Evolutionary conservation across 179 eudicot species (phyloP).

Genomic region (Camellia oleifera): DNA sequence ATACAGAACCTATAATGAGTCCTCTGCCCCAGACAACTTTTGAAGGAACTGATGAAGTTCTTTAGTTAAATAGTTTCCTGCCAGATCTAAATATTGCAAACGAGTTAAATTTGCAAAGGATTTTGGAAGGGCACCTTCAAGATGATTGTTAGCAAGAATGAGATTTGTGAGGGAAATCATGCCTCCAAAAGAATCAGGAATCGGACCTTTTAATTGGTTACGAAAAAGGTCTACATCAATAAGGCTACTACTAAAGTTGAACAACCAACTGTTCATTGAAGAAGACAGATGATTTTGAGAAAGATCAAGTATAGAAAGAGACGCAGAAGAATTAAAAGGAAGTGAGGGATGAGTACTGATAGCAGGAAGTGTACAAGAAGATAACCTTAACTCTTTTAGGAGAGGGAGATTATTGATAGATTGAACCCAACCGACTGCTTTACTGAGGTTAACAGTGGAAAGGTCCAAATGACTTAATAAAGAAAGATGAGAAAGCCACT

Average conservation of each 20-base stretch:
- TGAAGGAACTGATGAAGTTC: neutral
- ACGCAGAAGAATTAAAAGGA: slow-evolving; percentile 15
- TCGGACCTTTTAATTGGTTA: neutral
- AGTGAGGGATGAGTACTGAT: neutral
- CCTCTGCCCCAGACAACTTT: slow-evolving; percentile 6
- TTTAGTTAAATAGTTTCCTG: neutral
- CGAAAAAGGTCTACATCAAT: neutral
- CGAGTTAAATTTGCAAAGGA: slow-evolving; percentile 16
- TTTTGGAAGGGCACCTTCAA: slow-evolving; percentile 22
- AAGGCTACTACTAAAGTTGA: slow-evolving; percentile 5
- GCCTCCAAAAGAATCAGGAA: slow-evolving; percentile 19
- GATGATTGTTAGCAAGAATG: slow-evolving; percentile 10
- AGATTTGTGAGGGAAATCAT: slow-evolving; percentile 20
- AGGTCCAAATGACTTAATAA: slow-evolving; percentile 20
- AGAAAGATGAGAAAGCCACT: slow-evolving; percentile 23
- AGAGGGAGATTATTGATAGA: slow-evolving; percentile 18
- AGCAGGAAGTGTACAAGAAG: slow-evolving; percentile 12
- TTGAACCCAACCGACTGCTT: slow-evolving; percentile 20
- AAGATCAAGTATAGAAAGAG: slow-evolving; percentile 25
- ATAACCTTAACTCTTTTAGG: slow-evolving; percentile 19
- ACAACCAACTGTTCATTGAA: slow-evolving; percentile 21
- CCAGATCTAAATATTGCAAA: slow-evolving; percentile 9
- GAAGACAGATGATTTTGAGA: slow-evolving; percentile 10
- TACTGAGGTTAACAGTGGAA: neutral
- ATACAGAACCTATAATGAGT: neutral